Base-by-base conservation (phyloP, 768 basidiomycete genomes). In the Boletellus ananas region DNA sequence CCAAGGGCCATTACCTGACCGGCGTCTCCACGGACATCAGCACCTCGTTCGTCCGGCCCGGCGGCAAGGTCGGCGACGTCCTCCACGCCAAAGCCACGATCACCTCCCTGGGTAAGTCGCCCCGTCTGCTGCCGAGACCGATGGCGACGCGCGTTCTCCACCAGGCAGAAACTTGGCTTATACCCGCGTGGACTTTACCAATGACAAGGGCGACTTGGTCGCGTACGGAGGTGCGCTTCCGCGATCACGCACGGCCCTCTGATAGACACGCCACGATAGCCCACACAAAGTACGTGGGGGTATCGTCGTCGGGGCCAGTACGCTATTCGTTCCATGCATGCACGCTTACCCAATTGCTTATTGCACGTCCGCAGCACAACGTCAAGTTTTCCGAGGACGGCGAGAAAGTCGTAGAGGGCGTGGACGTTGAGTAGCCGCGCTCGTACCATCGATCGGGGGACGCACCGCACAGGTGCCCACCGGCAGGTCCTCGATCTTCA, bases 281-380 rank as follows among this genome's bases (percentile, higher is more conserved):
- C 52, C 90, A 92, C 59, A 93, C 90, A 8, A 93, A 93, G 64
- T 92, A 89, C 55, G 72, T 92, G 49, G 89, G 87, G 13, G 87
- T 79, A 63, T 88, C 86, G 10, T 64, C 66, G 3, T 71, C 70
- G 9, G 72, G 75, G 43, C 58, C 70, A 52, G 77, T 79, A 50
- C 66, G 21, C 36, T 14, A 20, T 47, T 29, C 40, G 6, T 11
- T 14, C 34, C 10, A 20, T 8, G n/a, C 39, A 13, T 35, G 3
- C 4, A 14, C 4, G 18, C 8, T 27, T 11, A 3, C 10, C n/a
- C 42, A 20, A 33, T 23, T 31, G 7, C 23, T 25, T 6, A 57
- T 23, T 3, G 29, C 29, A 21, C 3, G 10, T 38, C 2, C 6
- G 23, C 57, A 90, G 85, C 77, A 84, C 43, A 87, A 87, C 57